phyloP scores from a whole-genome alignment of 2,329 filamentous ascomycete species.

The Orbilia brochopaga region DNA sequence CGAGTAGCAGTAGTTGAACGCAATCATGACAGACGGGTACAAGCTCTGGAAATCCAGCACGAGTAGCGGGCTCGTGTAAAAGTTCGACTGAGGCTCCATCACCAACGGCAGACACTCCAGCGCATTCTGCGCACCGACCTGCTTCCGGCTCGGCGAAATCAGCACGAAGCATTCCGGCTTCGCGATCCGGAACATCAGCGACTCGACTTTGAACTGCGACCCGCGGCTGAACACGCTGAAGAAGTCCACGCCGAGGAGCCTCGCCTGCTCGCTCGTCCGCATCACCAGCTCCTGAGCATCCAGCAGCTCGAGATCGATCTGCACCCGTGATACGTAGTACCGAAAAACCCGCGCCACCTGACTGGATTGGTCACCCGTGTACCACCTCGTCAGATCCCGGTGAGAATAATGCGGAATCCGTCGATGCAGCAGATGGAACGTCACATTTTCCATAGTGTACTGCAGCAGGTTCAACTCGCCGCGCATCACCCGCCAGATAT shows the following conservation, averaged over 20 bases:
- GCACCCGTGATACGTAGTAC: conserved; percentile 77
- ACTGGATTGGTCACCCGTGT: conserved; percentile 69
- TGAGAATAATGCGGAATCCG: conserved; percentile 86
- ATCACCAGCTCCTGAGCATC: conserved; percentile 87
- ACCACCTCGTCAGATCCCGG: conserved; percentile 81
- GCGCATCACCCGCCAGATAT: conserved; percentile 95
- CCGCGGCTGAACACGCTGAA: conserved; percentile 94
- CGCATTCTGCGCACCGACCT: conserved; percentile 85
- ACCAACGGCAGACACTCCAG: conserved; percentile 92
- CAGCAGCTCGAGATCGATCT: conserved; percentile 86
- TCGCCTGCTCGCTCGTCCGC: conserved; percentile 90
- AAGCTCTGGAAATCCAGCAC: conserved; percentile 96
- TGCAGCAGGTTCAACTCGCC: conserved; percentile 89
- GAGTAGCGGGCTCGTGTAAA: conserved; percentile 86
- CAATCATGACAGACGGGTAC: conserved; percentile 98
- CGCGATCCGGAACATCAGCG: conserved; percentile 96
- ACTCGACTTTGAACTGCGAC: conserved; percentile 98
- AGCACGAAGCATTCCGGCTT: conserved; percentile 95
- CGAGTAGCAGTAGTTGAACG: conserved; percentile 98
- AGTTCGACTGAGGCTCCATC: conserved; percentile 95
- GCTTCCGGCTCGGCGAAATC: conserved; percentile 85
- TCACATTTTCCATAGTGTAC: conserved; percentile 95
- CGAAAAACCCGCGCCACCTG: conserved; percentile 76
- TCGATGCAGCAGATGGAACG: conserved; percentile 81
- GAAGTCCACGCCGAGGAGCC: conserved; percentile 91